A percentile compares a stretch with the other conserved stretches of the same genome.
Conservation (phyloP, 108 stramenopile species). For the Parietichytrium sp. region DNA sequence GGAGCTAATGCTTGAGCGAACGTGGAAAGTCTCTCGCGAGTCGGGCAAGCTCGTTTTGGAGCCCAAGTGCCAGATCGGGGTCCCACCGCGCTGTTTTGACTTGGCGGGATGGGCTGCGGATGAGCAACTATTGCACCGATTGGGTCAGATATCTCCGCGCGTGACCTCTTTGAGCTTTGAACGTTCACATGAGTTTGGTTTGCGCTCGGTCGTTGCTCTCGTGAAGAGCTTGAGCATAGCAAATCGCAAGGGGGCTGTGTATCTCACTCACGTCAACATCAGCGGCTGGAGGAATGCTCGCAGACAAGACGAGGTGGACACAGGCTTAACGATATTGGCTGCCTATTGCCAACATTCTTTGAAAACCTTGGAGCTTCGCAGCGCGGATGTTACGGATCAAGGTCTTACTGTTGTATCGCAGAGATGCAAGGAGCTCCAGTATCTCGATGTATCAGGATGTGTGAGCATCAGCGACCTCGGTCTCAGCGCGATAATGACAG, state of each 20-base stretch:
- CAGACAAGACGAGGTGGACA: constrained; percentile 13
- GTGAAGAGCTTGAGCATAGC: background rate
- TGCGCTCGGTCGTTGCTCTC: background rate
- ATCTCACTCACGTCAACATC: background rate
- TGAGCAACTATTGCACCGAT: too few species aligned
- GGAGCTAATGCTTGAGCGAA: too few species aligned
- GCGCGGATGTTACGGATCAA: background rate
- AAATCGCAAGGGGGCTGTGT: background rate
- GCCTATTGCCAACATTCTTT: background rate
- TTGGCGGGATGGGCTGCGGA: too few species aligned
- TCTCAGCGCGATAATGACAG: background rate
- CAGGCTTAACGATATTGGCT: background rate
- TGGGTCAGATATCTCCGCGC: too few species aligned
- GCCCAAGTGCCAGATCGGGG: too few species aligned
- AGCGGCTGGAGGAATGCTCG: background rate
- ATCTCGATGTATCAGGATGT: background rate
- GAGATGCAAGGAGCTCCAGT: background rate
- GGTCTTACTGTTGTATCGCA: background rate
- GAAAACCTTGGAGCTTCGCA: background rate
- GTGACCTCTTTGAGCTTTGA: constrained; percentile 27
- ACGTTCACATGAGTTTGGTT: background rate
- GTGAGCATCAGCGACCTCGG: background rate
- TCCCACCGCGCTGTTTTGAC: too few species aligned
- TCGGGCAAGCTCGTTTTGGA: too few species aligned
- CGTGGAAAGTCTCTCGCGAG: too few species aligned